Evolutionary conservation across 2,329 filamentous ascomycete species (phyloP), one percentile per base, ranked within the genome.

Genomic region (Xylaria multiplex): DNA sequence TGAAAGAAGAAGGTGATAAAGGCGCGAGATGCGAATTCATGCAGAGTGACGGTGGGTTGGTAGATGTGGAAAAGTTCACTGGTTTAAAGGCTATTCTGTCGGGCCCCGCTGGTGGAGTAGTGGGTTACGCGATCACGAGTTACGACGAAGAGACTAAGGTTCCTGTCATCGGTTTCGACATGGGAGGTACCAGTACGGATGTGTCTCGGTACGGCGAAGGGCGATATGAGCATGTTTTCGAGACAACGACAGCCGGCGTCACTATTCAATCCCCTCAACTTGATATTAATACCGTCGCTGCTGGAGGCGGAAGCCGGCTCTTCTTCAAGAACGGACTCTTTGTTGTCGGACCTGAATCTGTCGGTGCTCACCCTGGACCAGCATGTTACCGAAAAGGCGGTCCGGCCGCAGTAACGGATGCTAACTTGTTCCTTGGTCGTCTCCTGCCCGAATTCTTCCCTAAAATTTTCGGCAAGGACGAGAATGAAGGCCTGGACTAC

Each of bases 241-340:
- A 97, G 79, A 97, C 93, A 0, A 97, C 93, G 0, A 97, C 93
- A 0, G 94, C 94, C 0, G 94, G 94, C n/a, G 92, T 97, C 0
- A 95, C 93, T 0, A 96, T 97, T 32, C 93, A 97, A 74, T 94
- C 92, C 0, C 94, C 94, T 0, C 93, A 97, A 74, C 85, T 97
- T 0, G 93, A 97, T 75, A 97, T 97, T 80, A 97, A 97, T 78
- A 97, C 94, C 0, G 94, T 97, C 0, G 94, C 94, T 6, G 94
- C 94, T 2, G 94, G 94, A 53, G 94, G 94, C 69, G 93, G 93
- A 6, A 95, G 91, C 0, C 85, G 90, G 35, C 83, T 97, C 3
- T 96, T 96, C 79, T 97, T 93, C 85, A 89, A 88, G 68, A 97
- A 97, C 70, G 93, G 94, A 0, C 82, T 97, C 0, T 97, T 97